Conservation (phyloP, 148 eudicot genomes). For the Camellia japonica region DNA sequence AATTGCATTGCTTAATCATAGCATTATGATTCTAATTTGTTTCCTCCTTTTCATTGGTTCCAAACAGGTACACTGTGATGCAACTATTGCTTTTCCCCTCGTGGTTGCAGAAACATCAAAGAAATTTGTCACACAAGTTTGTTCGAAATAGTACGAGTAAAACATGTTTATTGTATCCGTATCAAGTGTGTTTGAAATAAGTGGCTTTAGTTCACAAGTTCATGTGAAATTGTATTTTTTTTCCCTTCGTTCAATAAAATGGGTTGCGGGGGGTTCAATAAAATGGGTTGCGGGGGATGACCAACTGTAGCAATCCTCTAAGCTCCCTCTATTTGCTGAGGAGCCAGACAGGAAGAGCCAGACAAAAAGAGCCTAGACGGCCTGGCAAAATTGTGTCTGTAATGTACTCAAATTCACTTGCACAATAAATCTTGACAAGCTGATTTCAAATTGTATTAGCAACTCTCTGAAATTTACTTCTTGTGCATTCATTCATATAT, state of each 20-base stretch:
- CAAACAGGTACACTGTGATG: constrained; percentile 76
- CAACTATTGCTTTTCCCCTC: constrained; percentile 75
- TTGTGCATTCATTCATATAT: neutral
- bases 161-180: neutral
- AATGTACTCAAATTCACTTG: neutral
- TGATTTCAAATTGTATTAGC: neutral
- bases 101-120: constrained; percentile 72
- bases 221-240: neutral
- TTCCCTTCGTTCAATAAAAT: no score
- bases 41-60: constrained; percentile 4
- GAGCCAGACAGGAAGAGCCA: no score
- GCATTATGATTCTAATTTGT: neutral
- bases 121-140: constrained; percentile 4
- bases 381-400: no score
- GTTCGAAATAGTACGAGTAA: neutral
- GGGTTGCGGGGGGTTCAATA: no score
- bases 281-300: no score
- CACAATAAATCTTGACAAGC: neutral
- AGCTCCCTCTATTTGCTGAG: no score
- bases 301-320: no score
- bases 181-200: neutral
- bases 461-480: neutral
- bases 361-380: no score
- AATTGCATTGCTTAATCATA: neutral
- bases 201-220: neutral